Percentiles rank a stretch among this genome's conserved stretches.
phyloP scores from a whole-genome alignment of 108 stramenopile genomes.

The Nitzschia inconspicua region DNA sequence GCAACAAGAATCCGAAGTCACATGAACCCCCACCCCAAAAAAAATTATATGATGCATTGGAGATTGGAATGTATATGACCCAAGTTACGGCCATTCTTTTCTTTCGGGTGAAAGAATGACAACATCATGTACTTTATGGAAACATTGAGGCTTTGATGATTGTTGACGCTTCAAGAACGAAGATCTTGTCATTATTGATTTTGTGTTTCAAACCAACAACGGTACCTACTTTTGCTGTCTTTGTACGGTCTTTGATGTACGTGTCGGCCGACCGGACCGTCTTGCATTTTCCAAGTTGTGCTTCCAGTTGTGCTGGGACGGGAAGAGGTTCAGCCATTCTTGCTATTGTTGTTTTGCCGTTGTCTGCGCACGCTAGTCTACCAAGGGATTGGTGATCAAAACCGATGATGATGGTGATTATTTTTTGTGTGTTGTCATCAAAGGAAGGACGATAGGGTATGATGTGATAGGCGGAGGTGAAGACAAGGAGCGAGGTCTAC shows the following conservation, averaged over 20 bases:
- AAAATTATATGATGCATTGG: not conserved
- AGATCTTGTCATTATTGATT: not conserved
- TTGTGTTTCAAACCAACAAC: not conserved
- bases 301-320: constrained; percentile 34
- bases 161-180: not conserved
- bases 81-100: not conserved
- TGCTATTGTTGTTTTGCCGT: no score
- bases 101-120: not conserved
- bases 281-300: constrained; percentile 45
- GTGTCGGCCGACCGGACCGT: constrained; percentile 33
- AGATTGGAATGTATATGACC: not conserved
- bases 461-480: no score
- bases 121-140: not conserved
- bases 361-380: no score
- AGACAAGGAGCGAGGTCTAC: no score
- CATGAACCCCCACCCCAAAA: no score
- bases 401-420: no score
- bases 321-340: constrained; percentile 30
- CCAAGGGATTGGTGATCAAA: no score
- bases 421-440: no score
- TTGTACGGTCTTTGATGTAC: constrained; percentile 33
- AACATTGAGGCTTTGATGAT: no score
- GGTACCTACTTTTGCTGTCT: constrained; percentile 33
- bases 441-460: no score
- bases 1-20: no score